Base-by-base conservation (phyloP, 495 filamentous ascomycete species). In the Aspergillus nidulans region DNA sequence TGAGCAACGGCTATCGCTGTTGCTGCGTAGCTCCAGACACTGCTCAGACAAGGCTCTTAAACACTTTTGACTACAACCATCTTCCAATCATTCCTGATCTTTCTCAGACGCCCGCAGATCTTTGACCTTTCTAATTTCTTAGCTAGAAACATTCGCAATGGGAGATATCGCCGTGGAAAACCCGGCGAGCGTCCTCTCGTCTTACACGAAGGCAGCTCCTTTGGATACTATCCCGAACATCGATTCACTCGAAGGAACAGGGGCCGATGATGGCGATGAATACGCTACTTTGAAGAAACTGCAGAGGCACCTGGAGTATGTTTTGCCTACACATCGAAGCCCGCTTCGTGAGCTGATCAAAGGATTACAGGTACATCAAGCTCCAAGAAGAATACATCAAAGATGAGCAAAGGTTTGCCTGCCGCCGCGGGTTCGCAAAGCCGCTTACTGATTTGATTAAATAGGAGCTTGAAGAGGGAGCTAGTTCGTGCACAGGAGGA, bases 381-480 rank as follows among this genome's bases (percentile, higher is more conserved):
- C 81, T 98, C 59, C 94, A 98, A 75, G 94, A 98, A 76, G 95
- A 98, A 70, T 98, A 97, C 76, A 98, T 98, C 82, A 98, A 98
- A 77, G 95, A 98, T 81, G 94, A 98, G 79, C 94, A 98, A 73
- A 85, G 91, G 90, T 89, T 81, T 40, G 70, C 20, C 49, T 23
- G 24, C 12, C 16, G 5, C 16, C 41, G 19, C 36, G 30, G 16
- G 18, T 16, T 12, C 40, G 1, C 3, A 38, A n/a, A 0, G 12
- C 20, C 19, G 12, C 40, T 20, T 40, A 43, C 45, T 49, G 10
- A 56, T 8, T 8, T n/a, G 4, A 9, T 48, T 9, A 20, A 56
- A 58, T 61, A 95, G 91, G 77, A 96, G 91, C 75, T 76, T 98
- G 68, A 98, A 98, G 78, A 82, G 95, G 61, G 94, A 98, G 76